Evolutionary conservation across 2,329 filamentous ascomycete genomes (phyloP), one percentile per base, ranked within the genome.

Genomic region (Domatiomyces catenatus): DNA sequence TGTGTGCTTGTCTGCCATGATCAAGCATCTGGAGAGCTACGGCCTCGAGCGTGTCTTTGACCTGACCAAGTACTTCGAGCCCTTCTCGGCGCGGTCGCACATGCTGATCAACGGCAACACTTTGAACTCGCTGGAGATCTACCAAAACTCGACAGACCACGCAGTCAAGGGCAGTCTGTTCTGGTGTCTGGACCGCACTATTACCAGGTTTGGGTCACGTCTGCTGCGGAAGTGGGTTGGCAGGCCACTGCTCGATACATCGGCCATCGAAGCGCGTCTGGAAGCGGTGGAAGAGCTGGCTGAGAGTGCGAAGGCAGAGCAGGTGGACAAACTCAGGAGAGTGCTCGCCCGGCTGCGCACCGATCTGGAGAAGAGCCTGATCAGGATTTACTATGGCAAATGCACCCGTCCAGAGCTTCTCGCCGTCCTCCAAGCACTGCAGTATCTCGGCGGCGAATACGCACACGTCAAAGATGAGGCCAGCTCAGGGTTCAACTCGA

Each of bases 41-140:
- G 88, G 88, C 0, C 74, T 98, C 18, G 84, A 96, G 65, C 88
- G 96, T 69, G 86, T 98, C 49, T 94, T 98, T 60, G 84, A 94
- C 61, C 71, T 98, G 44, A 96, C 92, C 1, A 94, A 94, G 60
- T 94, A 96, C 69, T 98, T 98, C 62, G 84, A 94, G 59, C 87
- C 88, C 1, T 98, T 98, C 68, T 94, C 86, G 59, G 86, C 89
- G 6, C 76, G 89, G 39, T 89, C 90, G 12, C 89, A 96, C 62
- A 96, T 98, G 92, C 73, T 96, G 3, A 72, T 98, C 53, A 95
- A 93, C 62, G 92, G 90, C 44, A 98, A 94, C 50, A 95, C 90
- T 0, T 71, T 98, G 39, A 90, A 87, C 47, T 94, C 87, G 60
- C 75, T 98, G 10, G 92, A 98, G 64, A 87, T 98, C 1, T 98